Percentiles rank a stretch among this genome's conserved stretches.
phyloP scores from a whole-genome alignment of 1,284 basidiomycete genomes.

The Trichosporon inkin region DNA sequence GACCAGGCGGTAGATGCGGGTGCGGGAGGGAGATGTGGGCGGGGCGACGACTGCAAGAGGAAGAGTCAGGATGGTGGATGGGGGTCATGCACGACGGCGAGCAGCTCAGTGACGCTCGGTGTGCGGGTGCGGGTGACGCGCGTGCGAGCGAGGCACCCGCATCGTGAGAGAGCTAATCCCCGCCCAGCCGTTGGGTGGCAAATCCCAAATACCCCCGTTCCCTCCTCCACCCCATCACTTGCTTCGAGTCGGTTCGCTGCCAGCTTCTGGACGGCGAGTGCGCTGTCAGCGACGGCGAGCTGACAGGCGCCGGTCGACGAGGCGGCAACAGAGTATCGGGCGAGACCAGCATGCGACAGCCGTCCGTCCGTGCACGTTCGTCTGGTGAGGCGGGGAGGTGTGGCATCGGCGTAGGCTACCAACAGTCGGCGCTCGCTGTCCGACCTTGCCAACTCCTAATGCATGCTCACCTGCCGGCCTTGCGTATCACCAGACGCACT shows the following conservation, averaged over 20 bases:
- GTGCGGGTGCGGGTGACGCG: neutral
- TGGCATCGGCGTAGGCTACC: too few species aligned
- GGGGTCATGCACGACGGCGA: neutral
- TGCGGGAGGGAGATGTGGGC: neutral
- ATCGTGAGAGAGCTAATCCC: neutral
- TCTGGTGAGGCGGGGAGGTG: too few species aligned
- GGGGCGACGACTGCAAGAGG: neutral
- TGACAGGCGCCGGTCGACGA: neutral
- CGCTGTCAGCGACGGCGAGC: too few species aligned
- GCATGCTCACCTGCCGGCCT: too few species aligned
- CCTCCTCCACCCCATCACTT: neutral
- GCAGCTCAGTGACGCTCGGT: constrained; percentile 4
- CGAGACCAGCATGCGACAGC: too few species aligned
- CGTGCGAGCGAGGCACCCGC: neutral
- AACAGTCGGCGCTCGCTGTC: too few species aligned
- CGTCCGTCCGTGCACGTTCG: too few species aligned
- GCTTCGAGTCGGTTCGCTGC: neutral
- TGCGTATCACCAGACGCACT: too few species aligned
- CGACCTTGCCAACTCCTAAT: too few species aligned
- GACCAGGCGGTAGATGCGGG: neutral
- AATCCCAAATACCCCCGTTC: constrained; percentile 3
- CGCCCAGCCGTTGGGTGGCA: constrained; percentile 1
- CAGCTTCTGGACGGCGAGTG: too few species aligned
- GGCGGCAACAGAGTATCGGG: too few species aligned
- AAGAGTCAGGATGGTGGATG: constrained; percentile 5